These are phyloP conservation scores for Paecilomyces formosus DNA, from an alignment of 2,329 filamentous ascomycete species.

Conservation along the genomic window DNA sequence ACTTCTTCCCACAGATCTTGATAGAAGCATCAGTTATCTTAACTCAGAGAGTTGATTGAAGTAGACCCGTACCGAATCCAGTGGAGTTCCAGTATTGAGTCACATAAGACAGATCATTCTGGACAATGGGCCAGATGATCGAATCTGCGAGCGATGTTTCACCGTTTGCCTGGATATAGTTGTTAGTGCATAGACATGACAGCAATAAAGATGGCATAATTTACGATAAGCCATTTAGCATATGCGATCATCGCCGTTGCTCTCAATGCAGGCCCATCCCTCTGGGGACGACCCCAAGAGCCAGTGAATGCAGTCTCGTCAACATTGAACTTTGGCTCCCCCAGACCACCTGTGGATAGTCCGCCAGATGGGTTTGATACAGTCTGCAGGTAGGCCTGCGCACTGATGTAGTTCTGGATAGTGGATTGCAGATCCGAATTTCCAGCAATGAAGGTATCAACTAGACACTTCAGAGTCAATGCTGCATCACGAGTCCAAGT, in stretches of 20 bases:
- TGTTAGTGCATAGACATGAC: not conserved
- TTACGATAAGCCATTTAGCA: constrained; percentile 60
- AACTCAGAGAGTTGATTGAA: not conserved
- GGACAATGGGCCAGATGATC: constrained; percentile 64
- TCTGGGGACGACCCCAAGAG: constrained; percentile 67
- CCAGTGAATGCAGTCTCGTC: constrained; percentile 57
- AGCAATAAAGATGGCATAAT: not conserved
- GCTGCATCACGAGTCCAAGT: constrained; percentile 74
- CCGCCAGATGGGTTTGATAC: constrained; percentile 62
- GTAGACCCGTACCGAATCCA: constrained; percentile 41
- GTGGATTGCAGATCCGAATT: constrained; percentile 50
- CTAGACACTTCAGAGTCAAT: constrained; percentile 60
- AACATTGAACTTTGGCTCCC: constrained; percentile 65
- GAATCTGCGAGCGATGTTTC: constrained; percentile 41
- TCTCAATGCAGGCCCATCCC: constrained; percentile 33
- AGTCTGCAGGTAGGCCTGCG: constrained; percentile 58
- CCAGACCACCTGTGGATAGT: constrained; percentile 47
- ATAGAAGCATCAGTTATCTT: not conserved
- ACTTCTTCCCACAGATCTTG: constrained; percentile 72
- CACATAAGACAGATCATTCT: constrained; percentile 68
- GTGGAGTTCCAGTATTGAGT: constrained; percentile 62
- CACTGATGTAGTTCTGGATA: constrained; percentile 60
- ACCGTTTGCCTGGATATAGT: constrained; percentile 41
- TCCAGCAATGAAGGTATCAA: constrained; percentile 61
- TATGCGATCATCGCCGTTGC: constrained; percentile 25